phyloP scores from a whole-genome alignment of 306 rosid species.

The Cajanus cajan region DNA sequence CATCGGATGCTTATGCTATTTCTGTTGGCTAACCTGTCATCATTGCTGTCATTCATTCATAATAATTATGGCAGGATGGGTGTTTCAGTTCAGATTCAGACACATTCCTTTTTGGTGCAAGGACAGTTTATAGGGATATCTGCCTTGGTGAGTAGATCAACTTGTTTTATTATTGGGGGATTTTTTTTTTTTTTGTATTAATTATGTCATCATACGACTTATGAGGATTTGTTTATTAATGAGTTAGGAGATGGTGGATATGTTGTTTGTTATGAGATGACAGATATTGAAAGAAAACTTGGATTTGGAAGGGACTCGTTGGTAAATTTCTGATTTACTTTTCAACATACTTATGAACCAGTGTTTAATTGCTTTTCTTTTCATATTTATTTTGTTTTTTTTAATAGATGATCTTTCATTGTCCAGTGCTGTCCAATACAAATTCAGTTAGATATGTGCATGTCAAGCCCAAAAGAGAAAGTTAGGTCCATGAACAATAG shows the following conservation, averaged over 20 bases:
- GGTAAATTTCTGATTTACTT: conserved; percentile 46
- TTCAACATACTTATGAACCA: conserved; percentile 15
- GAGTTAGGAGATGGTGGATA: conserved; percentile 72
- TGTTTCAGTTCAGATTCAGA: conserved; percentile 85
- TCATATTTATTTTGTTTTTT: not conserved
- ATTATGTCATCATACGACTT: conserved; percentile 14
- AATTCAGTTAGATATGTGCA: conserved; percentile 20
- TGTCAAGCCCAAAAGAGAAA: conserved; percentile 10
- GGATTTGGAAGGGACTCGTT: conserved; percentile 83
- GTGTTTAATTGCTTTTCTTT: not conserved
- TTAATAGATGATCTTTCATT: not conserved
- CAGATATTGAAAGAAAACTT: conserved; percentile 64
- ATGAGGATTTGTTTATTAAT: conserved; percentile 30
- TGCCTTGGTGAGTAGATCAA: conserved; percentile 62
- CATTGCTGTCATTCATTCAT: conserved; percentile 9
- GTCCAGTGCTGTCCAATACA: conserved; percentile 8
- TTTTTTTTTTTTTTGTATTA: not conserved
- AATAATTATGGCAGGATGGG: conserved; percentile 57
- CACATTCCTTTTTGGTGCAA: conserved; percentile 81
- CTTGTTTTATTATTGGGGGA: not conserved
- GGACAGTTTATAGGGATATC: conserved; percentile 78
- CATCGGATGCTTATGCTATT: conserved; percentile 20
- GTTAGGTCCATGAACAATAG: not conserved
- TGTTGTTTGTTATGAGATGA: conserved; percentile 77
- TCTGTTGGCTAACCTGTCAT: conserved; percentile 19